Evolutionary conservation across 1,139 yeast genomes (phyloP).

Genomic region (Suhomyces terraborum): DNA sequence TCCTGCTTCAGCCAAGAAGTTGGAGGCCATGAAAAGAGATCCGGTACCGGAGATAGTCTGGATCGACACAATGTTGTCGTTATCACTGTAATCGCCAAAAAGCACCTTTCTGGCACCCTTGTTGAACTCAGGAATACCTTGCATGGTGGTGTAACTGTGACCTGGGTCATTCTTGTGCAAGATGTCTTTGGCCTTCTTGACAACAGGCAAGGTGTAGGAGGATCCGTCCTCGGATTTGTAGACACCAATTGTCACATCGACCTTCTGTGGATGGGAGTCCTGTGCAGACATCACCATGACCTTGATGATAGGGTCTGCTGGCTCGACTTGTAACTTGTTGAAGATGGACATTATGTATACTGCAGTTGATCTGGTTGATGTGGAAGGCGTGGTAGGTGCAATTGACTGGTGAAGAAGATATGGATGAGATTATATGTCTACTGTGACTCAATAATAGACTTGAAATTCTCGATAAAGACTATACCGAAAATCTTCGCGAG

Average conservation of each 20-base stretch:
- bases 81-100: slow-evolving; percentile 33
- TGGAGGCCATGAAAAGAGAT: slow-evolving; percentile 42
- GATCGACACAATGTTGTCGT: slow-evolving; percentile 36
- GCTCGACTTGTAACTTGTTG: slow-evolving; percentile 28
- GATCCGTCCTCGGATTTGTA: slow-evolving; percentile 43
- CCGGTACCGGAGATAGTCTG: slow-evolving; percentile 52
- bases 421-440: neutral
- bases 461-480: too few species aligned
- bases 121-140: slow-evolving; percentile 42
- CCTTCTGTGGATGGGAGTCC: slow-evolving; percentile 35
- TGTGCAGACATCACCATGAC: slow-evolving; percentile 29
- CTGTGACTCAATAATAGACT: neutral
- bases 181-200: slow-evolving; percentile 36
- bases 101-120: slow-evolving; percentile 38
- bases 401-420: too few species aligned
- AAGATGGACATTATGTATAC: slow-evolving; percentile 26
- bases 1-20: slow-evolving; percentile 34
- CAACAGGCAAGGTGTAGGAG: slow-evolving; percentile 42
- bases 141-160: slow-evolving; percentile 47
- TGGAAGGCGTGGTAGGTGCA: too few species aligned
- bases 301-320: slow-evolving; percentile 42
- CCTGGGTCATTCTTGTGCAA: slow-evolving; percentile 42
- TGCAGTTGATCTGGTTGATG: neutral
- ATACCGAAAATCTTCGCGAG: too few species aligned
- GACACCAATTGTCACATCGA: slow-evolving; percentile 48